Percentiles rank a stretch among this genome's conserved stretches.
These are phyloP conservation scores for Penicillium verhagenii DNA, from an alignment of 495 filamentous ascomycete genomes.

Conservation along the genomic window DNA sequence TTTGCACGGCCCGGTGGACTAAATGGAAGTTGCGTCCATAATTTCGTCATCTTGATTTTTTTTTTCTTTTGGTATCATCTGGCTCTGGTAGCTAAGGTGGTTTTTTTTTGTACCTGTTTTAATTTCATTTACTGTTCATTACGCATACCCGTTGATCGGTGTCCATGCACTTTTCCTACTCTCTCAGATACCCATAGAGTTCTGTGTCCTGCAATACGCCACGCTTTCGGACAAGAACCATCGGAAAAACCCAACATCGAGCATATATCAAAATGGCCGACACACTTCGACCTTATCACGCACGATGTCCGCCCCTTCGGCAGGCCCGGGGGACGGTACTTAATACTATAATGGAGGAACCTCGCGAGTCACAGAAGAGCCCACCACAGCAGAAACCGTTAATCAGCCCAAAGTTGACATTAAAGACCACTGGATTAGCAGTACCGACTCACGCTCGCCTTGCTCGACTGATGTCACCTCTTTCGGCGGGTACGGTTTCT, in stretches of 20 bases:
- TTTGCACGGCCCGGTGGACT: constrained; percentile 11
- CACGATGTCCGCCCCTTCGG: constrained; percentile 58
- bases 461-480: constrained; percentile 35
- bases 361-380: constrained; percentile 31
- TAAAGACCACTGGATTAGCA: constrained; percentile 38
- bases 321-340: constrained; percentile 69
- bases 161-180: constrained; percentile 28
- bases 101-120: constrained; percentile 25
- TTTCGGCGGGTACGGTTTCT: constrained; percentile 37
- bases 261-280: constrained; percentile 57
- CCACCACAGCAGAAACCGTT: constrained; percentile 9
- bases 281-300: constrained; percentile 57
- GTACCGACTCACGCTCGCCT: constrained; percentile 28
- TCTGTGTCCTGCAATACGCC: constrained; percentile 1
- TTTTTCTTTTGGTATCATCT: constrained; percentile 21
- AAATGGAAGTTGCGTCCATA: constrained; percentile 23
- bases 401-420: constrained; percentile 35
- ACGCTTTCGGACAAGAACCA: constrained; percentile 19
- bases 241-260: not conserved
- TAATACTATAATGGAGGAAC: constrained; percentile 88
- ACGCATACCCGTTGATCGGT: constrained; percentile 45
- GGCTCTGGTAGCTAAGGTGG: constrained; percentile 39
- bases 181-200: constrained; percentile 38
- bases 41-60: constrained; percentile 27
- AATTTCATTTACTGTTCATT: constrained; percentile 7